Conservation (phyloP, 306 rosid species). For the Quercus bicolor region DNA sequence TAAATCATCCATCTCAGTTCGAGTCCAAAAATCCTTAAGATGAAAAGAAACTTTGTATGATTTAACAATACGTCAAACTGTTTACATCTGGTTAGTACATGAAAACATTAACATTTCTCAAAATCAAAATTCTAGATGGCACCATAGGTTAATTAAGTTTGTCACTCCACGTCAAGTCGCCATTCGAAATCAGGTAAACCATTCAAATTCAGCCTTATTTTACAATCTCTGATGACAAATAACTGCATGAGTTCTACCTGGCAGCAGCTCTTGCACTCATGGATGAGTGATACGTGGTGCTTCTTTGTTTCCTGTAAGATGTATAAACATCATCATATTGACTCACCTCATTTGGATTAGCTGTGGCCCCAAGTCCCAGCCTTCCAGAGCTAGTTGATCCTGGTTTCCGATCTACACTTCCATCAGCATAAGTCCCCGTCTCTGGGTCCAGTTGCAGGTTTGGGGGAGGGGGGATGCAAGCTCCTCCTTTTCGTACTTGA, state of each 20-base stretch:
- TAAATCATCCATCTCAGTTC: not conserved
- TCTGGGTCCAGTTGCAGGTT: slow-evolving; percentile 93
- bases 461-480: slow-evolving; percentile 94
- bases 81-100: not conserved
- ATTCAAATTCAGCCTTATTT: not conserved
- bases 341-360: slow-evolving; percentile 82
- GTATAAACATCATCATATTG: slow-evolving; percentile 96
- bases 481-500: slow-evolving; percentile 75
- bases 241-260: slow-evolving; percentile 39
- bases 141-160: not conserved
- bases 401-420: slow-evolving; percentile 70
- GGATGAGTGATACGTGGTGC: slow-evolving; percentile 90
- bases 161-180: not conserved
- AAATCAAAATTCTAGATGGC: not conserved
- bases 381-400: slow-evolving; percentile 55
- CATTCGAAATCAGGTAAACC: not conserved
- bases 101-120: not conserved
- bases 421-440: slow-evolving; percentile 78
- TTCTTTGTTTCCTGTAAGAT: slow-evolving; percentile 94
- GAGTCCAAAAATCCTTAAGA: not conserved
- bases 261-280: slow-evolving; percentile 75
- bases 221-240: not conserved
- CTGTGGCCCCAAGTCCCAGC: slow-evolving; percentile 84
- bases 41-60: not conserved
- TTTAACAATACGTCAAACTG: not conserved